These are phyloP conservation scores for Yarrowia yakushimensis DNA, from an alignment of 805 yeast species.

Conservation along the genomic window DNA sequence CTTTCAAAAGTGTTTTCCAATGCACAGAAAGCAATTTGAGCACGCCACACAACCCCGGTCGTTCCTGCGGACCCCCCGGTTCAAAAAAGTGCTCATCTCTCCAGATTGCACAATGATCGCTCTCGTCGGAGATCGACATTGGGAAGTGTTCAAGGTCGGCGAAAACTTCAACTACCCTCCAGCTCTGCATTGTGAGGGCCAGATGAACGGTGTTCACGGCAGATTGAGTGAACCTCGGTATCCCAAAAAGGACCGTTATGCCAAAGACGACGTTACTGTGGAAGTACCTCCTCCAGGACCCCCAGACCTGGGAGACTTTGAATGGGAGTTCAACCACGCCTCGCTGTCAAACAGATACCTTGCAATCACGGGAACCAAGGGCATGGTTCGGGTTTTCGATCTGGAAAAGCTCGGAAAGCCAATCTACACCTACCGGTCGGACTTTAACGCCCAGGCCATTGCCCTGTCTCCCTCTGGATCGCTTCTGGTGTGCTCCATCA, in stretches of 20 bases:
- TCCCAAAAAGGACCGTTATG: not conserved
- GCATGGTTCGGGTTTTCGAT: conserved; percentile 65
- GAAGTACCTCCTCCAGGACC: not conserved
- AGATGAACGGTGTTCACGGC: conserved; percentile 20
- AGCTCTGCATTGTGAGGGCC: conserved; percentile 41
- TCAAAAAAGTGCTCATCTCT: conserved; percentile 48
- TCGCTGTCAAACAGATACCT: conserved; percentile 54
- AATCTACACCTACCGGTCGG: conserved; percentile 63
- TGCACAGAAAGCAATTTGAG: conserved; percentile 60
- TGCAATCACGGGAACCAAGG: conserved; percentile 69
- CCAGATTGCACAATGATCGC: conserved; percentile 64
- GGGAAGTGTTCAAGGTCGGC: conserved; percentile 66
- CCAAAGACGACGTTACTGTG: not conserved
- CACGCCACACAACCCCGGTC: conserved; percentile 52
- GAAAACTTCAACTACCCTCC: conserved; percentile 52
- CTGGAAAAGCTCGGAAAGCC: conserved; percentile 55
- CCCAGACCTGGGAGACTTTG: conserved; percentile 26
- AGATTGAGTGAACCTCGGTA: not conserved
- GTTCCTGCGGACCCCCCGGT: conserved; percentile 47
- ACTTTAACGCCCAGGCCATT: conserved; percentile 75
- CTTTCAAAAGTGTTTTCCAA: conserved; percentile 79
- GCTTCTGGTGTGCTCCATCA: conserved; percentile 73
- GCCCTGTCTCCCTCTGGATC: conserved; percentile 64
- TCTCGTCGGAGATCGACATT: conserved; percentile 60
- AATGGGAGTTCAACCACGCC: conserved; percentile 35